Base-by-base conservation (phyloP, 805 yeast genomes). In the Komagataella populi region DNA sequence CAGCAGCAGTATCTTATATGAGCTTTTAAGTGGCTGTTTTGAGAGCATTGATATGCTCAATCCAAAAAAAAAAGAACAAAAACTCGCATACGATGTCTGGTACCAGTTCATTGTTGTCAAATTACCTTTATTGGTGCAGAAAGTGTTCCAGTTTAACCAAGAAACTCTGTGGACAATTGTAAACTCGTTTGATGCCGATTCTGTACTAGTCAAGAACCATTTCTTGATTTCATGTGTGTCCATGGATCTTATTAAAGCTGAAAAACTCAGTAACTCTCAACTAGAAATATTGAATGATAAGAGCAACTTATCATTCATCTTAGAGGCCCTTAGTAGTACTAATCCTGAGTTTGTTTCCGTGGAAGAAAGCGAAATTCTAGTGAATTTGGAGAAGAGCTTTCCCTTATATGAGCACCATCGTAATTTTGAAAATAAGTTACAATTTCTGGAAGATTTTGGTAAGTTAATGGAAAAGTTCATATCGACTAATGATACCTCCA, bases 101-200 rank as follows among this genome's bases (percentile, higher is more conserved):
- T 51, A 23, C 5, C 57, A 60, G 30, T 63, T 60, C 50, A 58
- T 66, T 1, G 49, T 57, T n/a, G 51, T 53, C 43, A 63, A 60
- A 39, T 46, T 66, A 7, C 67, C 69, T 1, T 48, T 50, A 17
- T 46, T 63, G 8, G 48, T 65, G 4, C 56, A 59, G 22, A 16
- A 39, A 51, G 44, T 52, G 12, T 54, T 66, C 45, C 63, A 63
- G 43, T 58, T 65, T 23, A 66, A 62, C 49, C 68, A 64, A 48
- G 55, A 53, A 12, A 64, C 64, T 44, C 49, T 65, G 22, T 53
- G 55, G 6, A 60, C 53, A 17, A 54, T 62, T 6, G 45, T 64
- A 20, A 59, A 57, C 20, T 54, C 58, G 1, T 50, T 61, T 23
- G 63, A 65, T 7, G 14, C 39, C 39, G 14, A 6, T 30, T 30